A percentile compares a stretch with the other conserved stretches of the same genome.
Conservation (phyloP, 768 basidiomycete species). For the Tricholoma flavovirens region DNA sequence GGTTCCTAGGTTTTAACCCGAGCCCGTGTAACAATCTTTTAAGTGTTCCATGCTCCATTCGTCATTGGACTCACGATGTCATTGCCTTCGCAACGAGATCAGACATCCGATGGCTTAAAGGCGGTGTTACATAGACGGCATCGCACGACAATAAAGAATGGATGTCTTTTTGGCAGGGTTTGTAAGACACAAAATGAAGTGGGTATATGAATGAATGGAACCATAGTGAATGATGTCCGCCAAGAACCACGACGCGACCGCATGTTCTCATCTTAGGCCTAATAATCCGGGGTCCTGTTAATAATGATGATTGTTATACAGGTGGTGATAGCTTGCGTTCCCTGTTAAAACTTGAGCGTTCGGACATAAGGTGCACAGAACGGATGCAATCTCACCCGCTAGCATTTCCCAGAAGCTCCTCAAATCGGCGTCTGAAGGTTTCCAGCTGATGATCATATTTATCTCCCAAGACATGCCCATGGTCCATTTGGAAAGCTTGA, state of each 20-base stretch:
- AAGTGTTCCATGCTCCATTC: not conserved
- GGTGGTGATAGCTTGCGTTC: slow-evolving; percentile 16
- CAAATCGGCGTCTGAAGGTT: slow-evolving; percentile 35
- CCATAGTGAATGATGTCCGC: not conserved
- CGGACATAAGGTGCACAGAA: not conserved
- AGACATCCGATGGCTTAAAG: not conserved
- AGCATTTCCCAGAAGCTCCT: slow-evolving; percentile 41
- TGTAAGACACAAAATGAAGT: not conserved
- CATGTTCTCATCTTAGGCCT: too few relatives aligned
- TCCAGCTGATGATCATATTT: slow-evolving; percentile 32
- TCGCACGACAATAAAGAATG: not conserved
- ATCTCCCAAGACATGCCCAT: slow-evolving; percentile 36
- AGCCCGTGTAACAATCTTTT: not conserved
- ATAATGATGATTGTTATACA: slow-evolving; percentile 1
- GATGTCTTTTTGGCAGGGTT: not conserved
- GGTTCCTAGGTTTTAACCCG: not conserved
- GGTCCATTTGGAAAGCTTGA: slow-evolving; percentile 51
- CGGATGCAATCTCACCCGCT: slow-evolving; percentile 22
- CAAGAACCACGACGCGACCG: not conserved
- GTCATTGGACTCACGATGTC: not conserved
- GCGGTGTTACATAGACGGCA: not conserved
- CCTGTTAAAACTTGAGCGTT: slow-evolving; percentile 1
- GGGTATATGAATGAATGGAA: not conserved
- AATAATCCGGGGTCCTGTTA: too few relatives aligned
- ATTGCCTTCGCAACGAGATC: not conserved